Percentiles rank a stretch among this genome's conserved stretches.
These are phyloP conservation scores for Dacryopinax primogenitus DNA, from an alignment of 768 basidiomycete genomes.

Conservation along the genomic window DNA sequence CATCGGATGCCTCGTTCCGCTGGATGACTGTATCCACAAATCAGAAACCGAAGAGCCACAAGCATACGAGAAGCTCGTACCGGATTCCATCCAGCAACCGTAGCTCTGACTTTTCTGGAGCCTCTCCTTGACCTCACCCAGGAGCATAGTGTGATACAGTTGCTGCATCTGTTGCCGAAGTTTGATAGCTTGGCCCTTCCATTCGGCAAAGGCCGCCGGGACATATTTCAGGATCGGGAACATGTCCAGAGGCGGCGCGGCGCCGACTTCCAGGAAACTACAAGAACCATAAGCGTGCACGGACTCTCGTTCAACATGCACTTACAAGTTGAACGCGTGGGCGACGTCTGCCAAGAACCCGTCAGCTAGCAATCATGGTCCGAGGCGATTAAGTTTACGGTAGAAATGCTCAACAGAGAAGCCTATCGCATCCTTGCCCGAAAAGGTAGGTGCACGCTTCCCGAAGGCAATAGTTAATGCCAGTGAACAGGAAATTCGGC, in stretches of 20 bases:
- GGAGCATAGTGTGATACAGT: not conserved
- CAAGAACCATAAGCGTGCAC: not conserved
- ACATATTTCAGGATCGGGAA: constrained; percentile 2
- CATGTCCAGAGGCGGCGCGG: not conserved
- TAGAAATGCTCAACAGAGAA: constrained; percentile 1
- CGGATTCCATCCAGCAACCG: constrained; percentile 6
- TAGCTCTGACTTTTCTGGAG: not conserved
- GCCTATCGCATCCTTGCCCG: not conserved
- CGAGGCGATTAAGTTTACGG: not conserved
- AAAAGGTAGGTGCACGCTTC: constrained; percentile 1
- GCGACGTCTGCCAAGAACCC: not conserved
- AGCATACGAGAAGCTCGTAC: not conserved
- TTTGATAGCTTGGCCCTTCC: not conserved
- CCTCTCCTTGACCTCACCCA: not conserved
- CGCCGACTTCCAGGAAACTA: constrained; percentile 7
- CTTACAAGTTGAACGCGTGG: constrained; percentile 5
- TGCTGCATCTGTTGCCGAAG: not conserved
- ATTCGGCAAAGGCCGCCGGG: not conserved
- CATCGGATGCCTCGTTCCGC: not conserved
- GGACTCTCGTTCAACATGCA: not conserved
- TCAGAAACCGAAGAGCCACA: not conserved
- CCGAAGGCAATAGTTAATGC: constrained; percentile 2
- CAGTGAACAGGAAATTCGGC: not conserved
- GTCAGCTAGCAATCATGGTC: not conserved
- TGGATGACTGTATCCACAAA: not conserved